Conservation (phyloP, 208 protist species). For the Vickermania spadyakhi region DNA sequence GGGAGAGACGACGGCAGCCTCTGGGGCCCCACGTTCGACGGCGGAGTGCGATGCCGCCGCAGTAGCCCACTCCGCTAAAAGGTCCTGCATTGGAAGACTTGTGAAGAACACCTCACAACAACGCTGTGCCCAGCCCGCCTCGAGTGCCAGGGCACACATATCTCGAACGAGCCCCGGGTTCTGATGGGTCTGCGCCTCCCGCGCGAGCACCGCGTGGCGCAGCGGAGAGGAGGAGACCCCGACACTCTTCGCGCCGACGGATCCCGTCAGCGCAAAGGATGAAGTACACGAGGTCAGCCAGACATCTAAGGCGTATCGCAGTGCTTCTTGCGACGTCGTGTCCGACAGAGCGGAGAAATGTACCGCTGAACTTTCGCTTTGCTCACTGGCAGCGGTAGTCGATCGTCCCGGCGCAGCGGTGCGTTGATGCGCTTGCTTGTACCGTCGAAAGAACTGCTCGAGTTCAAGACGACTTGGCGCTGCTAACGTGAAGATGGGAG, state of each 20-base stretch:
- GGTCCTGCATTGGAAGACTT: too few species aligned
- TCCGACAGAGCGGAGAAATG: neutral
- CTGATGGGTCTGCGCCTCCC: neutral
- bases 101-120: conserved; percentile 29
- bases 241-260: too few species aligned
- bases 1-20: too few species aligned
- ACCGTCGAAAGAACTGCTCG: neutral
- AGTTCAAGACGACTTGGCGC: too few species aligned
- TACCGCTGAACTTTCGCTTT: neutral
- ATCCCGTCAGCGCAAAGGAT: too few species aligned
- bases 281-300: neutral
- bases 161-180: conserved; percentile 4
- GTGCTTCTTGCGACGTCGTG: neutral
- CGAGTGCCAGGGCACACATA: conserved; percentile 16
- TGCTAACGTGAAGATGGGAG: too few species aligned
- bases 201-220: too few species aligned
- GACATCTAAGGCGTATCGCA: neutral
- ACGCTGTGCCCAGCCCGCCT: conserved; percentile 10
- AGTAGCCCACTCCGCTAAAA: too few species aligned
- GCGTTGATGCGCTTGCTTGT: neutral
- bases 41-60: too few species aligned
- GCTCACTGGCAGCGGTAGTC: neutral
- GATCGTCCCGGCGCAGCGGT: neutral
- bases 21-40: too few species aligned
- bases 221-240: too few species aligned